These are phyloP conservation scores for Colletotrichum sidae DNA, from an alignment of 2,329 filamentous ascomycete genomes.

Conservation along the genomic window DNA sequence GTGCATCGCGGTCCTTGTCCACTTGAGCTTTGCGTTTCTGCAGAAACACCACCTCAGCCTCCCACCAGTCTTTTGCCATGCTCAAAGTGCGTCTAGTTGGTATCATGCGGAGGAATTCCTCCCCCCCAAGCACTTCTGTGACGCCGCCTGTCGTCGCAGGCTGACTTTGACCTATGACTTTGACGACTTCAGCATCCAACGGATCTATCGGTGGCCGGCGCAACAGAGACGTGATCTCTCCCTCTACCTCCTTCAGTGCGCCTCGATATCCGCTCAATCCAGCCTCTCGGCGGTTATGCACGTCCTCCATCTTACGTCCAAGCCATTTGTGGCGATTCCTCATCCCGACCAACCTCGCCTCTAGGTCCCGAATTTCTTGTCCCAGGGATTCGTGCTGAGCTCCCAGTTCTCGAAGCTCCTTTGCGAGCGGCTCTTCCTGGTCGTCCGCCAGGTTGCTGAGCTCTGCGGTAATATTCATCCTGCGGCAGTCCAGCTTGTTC, in stretches of 20 bases:
- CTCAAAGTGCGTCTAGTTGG: constrained; percentile 74
- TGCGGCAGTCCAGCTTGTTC: constrained; percentile 62
- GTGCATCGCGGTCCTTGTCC: constrained; percentile 70
- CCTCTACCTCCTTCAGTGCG: constrained; percentile 74
- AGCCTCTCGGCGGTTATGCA: constrained; percentile 75
- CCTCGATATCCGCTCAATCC: constrained; percentile 78
- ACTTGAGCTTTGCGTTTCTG: constrained; percentile 66
- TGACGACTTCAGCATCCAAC: constrained; percentile 52
- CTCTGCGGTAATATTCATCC: constrained; percentile 61
- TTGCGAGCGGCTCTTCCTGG: constrained; percentile 67
- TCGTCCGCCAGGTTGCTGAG: constrained; percentile 66
- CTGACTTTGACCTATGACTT: constrained; percentile 14
- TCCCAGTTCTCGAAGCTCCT: constrained; percentile 70
- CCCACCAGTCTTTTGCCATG: constrained; percentile 80
- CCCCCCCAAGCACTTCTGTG: constrained; percentile 13
- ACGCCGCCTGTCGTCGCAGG: constrained; percentile 48
- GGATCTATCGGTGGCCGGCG: constrained; percentile 66
- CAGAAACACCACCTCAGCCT: constrained; percentile 69
- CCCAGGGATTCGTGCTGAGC: constrained; percentile 65
- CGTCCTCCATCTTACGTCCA: constrained; percentile 69
- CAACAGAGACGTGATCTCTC: constrained; percentile 70
- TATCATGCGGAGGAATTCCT: constrained; percentile 70
- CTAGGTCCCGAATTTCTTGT: constrained; percentile 73
- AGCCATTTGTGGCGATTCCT: constrained; percentile 71
- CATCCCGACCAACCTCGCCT: constrained; percentile 72